A percentile compares a stretch with the other conserved stretches of the same genome.
Evolutionary conservation across 225 moss, liverwort and hornwort genomes (phyloP).

Genomic region (Straminergon stramineum): DNA sequence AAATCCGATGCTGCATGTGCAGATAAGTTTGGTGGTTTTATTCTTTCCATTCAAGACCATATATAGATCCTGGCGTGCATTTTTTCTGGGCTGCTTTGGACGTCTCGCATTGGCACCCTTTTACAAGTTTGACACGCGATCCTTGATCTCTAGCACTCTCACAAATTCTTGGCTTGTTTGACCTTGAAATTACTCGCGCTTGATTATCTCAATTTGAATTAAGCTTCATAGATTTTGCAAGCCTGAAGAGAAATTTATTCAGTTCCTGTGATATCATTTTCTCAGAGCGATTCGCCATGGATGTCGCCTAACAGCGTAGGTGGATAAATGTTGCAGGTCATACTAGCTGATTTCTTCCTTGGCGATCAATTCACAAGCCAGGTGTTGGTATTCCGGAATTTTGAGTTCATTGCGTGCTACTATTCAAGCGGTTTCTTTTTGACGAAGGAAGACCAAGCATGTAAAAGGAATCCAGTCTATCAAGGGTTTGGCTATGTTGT

Average conservation of each 20-base stretch:
- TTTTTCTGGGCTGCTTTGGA: slow-evolving; percentile 45
- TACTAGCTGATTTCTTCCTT: slow-evolving; percentile 60
- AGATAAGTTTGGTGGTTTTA: slow-evolving; percentile 39
- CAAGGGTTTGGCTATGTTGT: slow-evolving; percentile 48
- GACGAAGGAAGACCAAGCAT: slow-evolving; percentile 13
- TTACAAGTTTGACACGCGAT: slow-evolving; percentile 32
- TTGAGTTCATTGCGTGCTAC: slow-evolving; percentile 55
- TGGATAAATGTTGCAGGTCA: slow-evolving; percentile 28
- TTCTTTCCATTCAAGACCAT: slow-evolving; percentile 48
- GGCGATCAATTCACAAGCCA: slow-evolving; percentile 78
- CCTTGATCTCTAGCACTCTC: background rate
- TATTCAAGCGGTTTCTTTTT: slow-evolving; percentile 33
- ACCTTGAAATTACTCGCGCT: background rate
- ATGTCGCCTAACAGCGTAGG: background rate
- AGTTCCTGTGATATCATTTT: background rate
- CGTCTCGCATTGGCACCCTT: slow-evolving; percentile 46
- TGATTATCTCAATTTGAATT: background rate
- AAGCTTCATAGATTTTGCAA: background rate
- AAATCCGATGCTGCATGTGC: slow-evolving; percentile 1
- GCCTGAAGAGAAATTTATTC: background rate
- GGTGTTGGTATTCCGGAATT: slow-evolving; percentile 43
- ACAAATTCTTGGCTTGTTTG: background rate
- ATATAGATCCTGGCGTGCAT: slow-evolving; percentile 50
- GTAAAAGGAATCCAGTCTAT: slow-evolving; percentile 19
- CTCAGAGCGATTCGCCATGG: background rate